Percentiles rank a stretch among this genome's conserved stretches.
These are phyloP conservation scores for Tulasnella sp. DNA, from an alignment of 768 basidiomycete genomes.

Conservation along the genomic window DNA sequence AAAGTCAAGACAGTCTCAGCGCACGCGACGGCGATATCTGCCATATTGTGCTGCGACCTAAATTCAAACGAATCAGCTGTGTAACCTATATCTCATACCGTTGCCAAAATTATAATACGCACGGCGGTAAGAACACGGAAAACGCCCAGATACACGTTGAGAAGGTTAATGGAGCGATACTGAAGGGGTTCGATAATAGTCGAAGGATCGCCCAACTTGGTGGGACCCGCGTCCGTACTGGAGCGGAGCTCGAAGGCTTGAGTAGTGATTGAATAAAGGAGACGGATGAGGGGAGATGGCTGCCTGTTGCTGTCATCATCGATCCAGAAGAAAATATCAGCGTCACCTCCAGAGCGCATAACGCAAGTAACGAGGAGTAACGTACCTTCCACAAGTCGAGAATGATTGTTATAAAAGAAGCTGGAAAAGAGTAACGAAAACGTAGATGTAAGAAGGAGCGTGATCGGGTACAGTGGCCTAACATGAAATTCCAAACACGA, in stretches of 20 bases:
- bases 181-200: slow-evolving; percentile 11
- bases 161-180: slow-evolving; percentile 5
- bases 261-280: slow-evolving; percentile 8
- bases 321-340: background rate
- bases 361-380: slow-evolving; percentile 19
- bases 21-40: slow-evolving; percentile 81
- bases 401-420: slow-evolving; percentile 28
- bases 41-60: slow-evolving; percentile 48
- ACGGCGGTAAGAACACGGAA: slow-evolving; percentile 1
- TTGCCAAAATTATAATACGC: background rate
- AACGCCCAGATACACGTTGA: background rate
- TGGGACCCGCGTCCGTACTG: background rate
- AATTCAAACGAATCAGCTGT: no score
- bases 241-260: background rate
- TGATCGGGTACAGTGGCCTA: slow-evolving; percentile 17
- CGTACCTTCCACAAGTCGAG: slow-evolving; percentile 29
- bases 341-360: background rate
- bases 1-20: slow-evolving; percentile 69
- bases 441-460: slow-evolving; percentile 19
- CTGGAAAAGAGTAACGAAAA: slow-evolving; percentile 24
- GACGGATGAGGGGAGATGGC: slow-evolving; percentile 3
- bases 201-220: slow-evolving; percentile 1
- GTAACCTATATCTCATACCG: no score
- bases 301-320: slow-evolving; percentile 5
- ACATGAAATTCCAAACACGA: no score